A percentile compares a stretch with the other conserved stretches of the same genome.
These are phyloP conservation scores for Helotiales sp. DNA, from an alignment of 2,329 filamentous ascomycete genomes.

Conservation along the genomic window DNA sequence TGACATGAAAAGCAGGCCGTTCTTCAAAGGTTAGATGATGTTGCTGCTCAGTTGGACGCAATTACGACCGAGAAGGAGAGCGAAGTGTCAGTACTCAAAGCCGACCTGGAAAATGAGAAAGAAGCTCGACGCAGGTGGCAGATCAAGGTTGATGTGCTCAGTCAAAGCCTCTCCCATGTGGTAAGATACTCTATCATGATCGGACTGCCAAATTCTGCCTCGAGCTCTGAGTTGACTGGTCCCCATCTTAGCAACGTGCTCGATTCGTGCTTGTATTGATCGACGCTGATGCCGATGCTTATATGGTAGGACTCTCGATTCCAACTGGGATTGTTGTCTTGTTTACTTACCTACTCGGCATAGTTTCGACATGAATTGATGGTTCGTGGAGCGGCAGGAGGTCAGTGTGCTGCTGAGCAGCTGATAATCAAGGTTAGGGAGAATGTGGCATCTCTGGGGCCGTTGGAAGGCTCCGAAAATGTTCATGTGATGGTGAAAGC, in stretches of 20 bases:
- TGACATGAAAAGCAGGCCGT: not conserved
- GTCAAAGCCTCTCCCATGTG: not conserved
- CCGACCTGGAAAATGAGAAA: constrained; percentile 14
- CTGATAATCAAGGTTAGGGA: constrained; percentile 14
- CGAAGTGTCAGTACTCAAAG: constrained; percentile 2
- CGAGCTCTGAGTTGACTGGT: too few relatives aligned
- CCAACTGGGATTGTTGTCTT: too few relatives aligned
- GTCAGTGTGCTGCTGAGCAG: constrained; percentile 9
- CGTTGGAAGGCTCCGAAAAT: constrained; percentile 2
- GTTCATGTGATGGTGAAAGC: constrained; percentile 49
- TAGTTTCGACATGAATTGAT: constrained; percentile 15
- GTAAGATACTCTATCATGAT: not conserved
- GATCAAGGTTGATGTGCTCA: not conserved
- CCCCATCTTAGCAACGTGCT: constrained; percentile 1
- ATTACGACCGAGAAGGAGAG: too few relatives aligned
- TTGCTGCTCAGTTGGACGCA: too few relatives aligned
- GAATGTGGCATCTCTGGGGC: constrained; percentile 5
- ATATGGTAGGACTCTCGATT: constrained; percentile 3
- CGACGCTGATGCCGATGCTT: constrained; percentile 18
- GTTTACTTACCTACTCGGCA: not conserved
- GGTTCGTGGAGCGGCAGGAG: constrained; percentile 5
- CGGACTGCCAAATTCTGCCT: not conserved
- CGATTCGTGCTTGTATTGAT: constrained; percentile 19
- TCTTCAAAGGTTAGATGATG: not conserved
- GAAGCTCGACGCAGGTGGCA: constrained; percentile 9